These are phyloP conservation scores for Allomyces macrogynus DNA, from an alignment of 192 early-diverging fungal genomes.

Conservation along the genomic window DNA sequence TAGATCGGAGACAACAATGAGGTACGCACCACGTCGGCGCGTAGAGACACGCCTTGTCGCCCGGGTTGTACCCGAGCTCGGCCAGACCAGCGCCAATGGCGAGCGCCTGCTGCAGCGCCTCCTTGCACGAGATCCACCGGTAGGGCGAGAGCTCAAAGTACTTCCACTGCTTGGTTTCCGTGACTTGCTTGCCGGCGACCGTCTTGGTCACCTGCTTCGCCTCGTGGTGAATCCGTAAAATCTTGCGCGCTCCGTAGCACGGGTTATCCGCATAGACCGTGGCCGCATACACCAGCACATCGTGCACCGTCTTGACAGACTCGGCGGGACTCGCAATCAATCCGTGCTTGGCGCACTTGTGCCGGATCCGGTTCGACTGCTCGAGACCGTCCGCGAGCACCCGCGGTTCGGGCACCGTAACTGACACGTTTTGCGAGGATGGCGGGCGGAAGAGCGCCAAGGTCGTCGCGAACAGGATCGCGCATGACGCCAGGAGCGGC, in stretches of 20 bases:
- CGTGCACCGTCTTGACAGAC: conserved; percentile 35
- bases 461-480: no score
- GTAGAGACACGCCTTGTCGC: conserved; percentile 37
- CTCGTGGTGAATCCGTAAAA: conserved; percentile 46
- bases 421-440: no score
- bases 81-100: conserved; percentile 50
- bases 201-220: conserved; percentile 48
- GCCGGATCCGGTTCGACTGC: no score
- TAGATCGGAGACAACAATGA: no score
- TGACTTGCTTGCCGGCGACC: conserved; percentile 29
- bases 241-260: conserved; percentile 45
- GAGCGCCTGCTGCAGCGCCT: conserved; percentile 30
- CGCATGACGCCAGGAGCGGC: no score
- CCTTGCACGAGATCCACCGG: conserved; percentile 56
- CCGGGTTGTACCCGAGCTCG: conserved; percentile 31
- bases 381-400: no score
- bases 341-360: no score
- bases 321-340: not conserved
- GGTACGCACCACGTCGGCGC: conserved; percentile 26
- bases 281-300: conserved; percentile 37
- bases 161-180: conserved; percentile 62
- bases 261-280: conserved; percentile 30
- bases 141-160: conserved; percentile 58
- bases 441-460: no score
- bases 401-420: no score